Percentiles rank a stretch among this genome's conserved stretches.
These are phyloP conservation scores for Saxophila tyrrhenica DNA, from an alignment of 495 filamentous ascomycete genomes.

Conservation along the genomic window DNA sequence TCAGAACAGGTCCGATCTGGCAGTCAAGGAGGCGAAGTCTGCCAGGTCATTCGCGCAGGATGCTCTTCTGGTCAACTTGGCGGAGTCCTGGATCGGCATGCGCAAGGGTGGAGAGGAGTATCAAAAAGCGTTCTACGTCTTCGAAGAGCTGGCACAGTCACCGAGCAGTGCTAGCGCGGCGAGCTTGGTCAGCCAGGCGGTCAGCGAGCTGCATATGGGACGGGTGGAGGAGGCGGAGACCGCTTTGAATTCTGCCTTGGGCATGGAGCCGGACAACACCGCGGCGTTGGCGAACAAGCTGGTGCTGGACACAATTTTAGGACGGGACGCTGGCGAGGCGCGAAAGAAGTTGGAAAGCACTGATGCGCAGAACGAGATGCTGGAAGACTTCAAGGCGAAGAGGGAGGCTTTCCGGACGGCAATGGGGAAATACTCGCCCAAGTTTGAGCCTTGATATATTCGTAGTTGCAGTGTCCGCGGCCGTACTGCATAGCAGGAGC, in stretches of 20 bases:
- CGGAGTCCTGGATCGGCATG: constrained; percentile 89
- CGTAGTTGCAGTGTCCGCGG: too few species aligned
- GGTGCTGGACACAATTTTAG: constrained; percentile 64
- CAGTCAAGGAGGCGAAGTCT: constrained; percentile 76
- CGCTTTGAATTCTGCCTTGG: constrained; percentile 66
- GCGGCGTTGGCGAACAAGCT: constrained; percentile 71
- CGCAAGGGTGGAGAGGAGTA: constrained; percentile 91
- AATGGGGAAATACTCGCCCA: constrained; percentile 29
- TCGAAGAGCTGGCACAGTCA: constrained; percentile 86
- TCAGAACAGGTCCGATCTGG: constrained; percentile 82
- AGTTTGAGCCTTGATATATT: constrained; percentile 25
- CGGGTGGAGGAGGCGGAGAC: constrained; percentile 81
- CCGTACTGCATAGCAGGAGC: too few species aligned
- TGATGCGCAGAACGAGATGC: constrained; percentile 21
- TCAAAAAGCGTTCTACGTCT: constrained; percentile 96
- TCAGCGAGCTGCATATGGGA: constrained; percentile 84
- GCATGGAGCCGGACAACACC: constrained; percentile 57
- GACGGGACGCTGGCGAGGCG: constrained; percentile 52
- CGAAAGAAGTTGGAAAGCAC: constrained; percentile 23
- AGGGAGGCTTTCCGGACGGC: constrained; percentile 30
- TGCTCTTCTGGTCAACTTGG: constrained; percentile 82
- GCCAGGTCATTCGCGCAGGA: constrained; percentile 95
- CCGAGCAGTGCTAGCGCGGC: constrained; percentile 55
- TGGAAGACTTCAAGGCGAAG: constrained; percentile 28
- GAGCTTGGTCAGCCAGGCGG: constrained; percentile 71